Percentiles rank a stretch among this genome's conserved stretches.
phyloP scores from a whole-genome alignment of 441 rosid species.

The Gossypium aridum region DNA sequence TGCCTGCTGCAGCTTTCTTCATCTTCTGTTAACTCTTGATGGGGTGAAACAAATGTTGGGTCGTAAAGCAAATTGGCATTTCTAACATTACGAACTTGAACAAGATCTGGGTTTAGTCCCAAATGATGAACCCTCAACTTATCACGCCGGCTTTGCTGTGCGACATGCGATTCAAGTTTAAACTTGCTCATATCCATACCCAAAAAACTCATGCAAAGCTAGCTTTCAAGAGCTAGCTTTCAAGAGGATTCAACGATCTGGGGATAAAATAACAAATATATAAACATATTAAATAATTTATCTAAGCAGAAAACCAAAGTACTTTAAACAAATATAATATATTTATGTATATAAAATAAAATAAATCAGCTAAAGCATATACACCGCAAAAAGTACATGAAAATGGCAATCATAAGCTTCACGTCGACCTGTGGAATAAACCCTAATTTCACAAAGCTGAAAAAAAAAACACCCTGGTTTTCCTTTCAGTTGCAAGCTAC shows the following conservation, averaged over 20 bases:
- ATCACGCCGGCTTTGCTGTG: conserved; percentile 48
- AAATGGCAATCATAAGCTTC: conserved; percentile 7
- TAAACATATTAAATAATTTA: not conserved
- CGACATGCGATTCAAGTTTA: conserved; percentile 38
- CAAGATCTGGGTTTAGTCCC: conserved; percentile 26
- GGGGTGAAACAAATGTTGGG: conserved; percentile 13
- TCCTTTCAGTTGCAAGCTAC: not conserved
- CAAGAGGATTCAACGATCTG: not conserved
- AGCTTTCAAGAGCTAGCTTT: not conserved
- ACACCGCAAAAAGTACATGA: not conserved
- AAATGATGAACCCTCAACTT: conserved; percentile 29
- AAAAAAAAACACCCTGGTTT: not conserved
- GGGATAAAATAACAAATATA: not conserved
- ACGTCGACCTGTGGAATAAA: conserved; percentile 17
- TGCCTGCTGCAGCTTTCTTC: not conserved
- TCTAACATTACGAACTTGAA: conserved; percentile 21
- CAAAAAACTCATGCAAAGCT: not conserved
- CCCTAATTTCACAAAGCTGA: conserved; percentile 19
- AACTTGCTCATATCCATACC: conserved; percentile 31
- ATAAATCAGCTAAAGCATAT: not conserved
- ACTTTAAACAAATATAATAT: too few relatives aligned
- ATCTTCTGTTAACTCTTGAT: conserved; percentile 18
- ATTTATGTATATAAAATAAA: not conserved
- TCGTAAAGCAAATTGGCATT: conserved; percentile 18
- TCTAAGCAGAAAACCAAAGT: too few relatives aligned